phyloP scores from a whole-genome alignment of 192 early-diverging fungal species.

The Chytriomyces hyalinus region DNA sequence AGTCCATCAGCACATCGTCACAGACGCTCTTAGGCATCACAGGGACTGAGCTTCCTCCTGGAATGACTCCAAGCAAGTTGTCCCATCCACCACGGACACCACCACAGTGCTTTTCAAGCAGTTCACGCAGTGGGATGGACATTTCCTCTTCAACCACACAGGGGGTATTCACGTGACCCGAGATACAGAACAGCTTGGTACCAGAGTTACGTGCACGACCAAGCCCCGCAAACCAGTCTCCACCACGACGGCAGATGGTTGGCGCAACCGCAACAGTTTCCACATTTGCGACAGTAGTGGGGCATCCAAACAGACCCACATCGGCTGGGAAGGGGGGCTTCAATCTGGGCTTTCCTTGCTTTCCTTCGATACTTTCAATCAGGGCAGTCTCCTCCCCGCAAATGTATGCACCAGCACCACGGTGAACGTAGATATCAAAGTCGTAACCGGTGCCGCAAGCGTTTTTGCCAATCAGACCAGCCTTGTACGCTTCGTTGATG shows the following conservation, averaged over 20 bases:
- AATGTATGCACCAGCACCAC: conserved; percentile 97
- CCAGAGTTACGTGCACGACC: conserved; percentile 92
- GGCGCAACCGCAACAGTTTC: conserved; percentile 99
- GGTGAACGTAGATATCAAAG: conserved; percentile 97
- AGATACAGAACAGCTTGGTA: conserved; percentile 97
- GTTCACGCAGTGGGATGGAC: conserved; percentile 92
- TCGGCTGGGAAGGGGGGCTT: conserved; percentile 99
- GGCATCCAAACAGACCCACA: conserved; percentile 97
- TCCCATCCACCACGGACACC: conserved; percentile 99
- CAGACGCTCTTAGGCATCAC: conserved; percentile 83
- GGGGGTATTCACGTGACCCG: conserved; percentile 97
- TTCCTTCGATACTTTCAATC: conserved; percentile 81
- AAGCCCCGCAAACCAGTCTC: conserved; percentile 91
- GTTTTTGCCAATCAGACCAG: conserved; percentile 97
- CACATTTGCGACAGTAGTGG: conserved; percentile 99
- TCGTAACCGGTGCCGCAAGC: conserved; percentile 95
- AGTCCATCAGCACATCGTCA: conserved; percentile 96
- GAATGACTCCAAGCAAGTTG: conserved; percentile 95
- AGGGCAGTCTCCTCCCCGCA: conserved; percentile 90
- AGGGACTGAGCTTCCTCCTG: conserved; percentile 95
- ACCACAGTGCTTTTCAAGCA: conserved; percentile 95
- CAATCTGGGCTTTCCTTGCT: conserved; percentile 97
- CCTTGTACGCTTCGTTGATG: conserved; percentile 97
- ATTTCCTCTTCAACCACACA: conserved; percentile 99
- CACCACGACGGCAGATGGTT: conserved; percentile 89